Evolutionary conservation across 345 rosid genomes (phyloP), one percentile per base, ranked within the genome.

Genomic region (Linum trigynum): DNA sequence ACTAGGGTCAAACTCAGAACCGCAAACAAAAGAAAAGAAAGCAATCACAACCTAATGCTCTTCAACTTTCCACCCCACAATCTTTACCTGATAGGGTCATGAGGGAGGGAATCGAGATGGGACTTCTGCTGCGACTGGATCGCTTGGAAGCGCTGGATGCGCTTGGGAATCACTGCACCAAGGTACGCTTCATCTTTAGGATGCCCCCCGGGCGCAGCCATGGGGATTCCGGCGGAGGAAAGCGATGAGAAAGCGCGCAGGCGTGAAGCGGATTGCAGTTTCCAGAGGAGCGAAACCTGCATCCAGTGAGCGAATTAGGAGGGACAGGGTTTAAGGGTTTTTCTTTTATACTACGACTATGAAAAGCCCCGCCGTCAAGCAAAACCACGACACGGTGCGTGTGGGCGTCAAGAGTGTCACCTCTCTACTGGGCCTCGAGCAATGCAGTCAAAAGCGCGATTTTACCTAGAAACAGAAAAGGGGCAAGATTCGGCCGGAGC

Each of bases 71-170:
- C 4, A 36, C 2, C 41, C 3, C 35, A 57, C 17, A 16, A 36
- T 32, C 1, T 9, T 40, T 77, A 90, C 95, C 84, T 84, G 83
- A 95, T 87, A 38, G 89, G 81, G 63, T 90, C 97, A 50, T 80
- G 89, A 0, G 90, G 78, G 2, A 82, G 76, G 55, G 91, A 84
- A 65, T 79, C 78, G 12, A 84, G 79, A 48, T 78, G 80, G 42
- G 82, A 69, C 43, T 77, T 79, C 63, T 85, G 97, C 68, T 78
- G 66, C 1, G 92, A 75, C 66, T 85, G 84, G 74, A 91, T 78
- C 23, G 41, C 7, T n/a, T 38, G n/a, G 39, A 41, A 61, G 64
- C 37, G 35, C 35, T 57, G 12, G 32, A 57, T 23, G 7, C 61
- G 61, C 23, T 57, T 57, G 2, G 7, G 8, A 37, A 57, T 57